Evolutionary conservation across 345 rosid genomes (phyloP).

Genomic region (Laguncularia racemosa): DNA sequence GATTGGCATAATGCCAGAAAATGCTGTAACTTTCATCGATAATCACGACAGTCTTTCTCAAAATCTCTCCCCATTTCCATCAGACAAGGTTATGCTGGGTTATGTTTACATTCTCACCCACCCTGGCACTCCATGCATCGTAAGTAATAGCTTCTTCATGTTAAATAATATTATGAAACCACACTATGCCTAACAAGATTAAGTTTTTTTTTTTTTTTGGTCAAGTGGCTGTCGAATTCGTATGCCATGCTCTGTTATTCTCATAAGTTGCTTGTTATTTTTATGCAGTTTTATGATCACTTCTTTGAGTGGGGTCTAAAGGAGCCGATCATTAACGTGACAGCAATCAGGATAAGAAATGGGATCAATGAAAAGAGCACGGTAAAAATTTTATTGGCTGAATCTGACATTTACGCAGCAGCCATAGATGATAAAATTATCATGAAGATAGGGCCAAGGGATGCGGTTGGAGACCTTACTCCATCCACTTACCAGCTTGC

Average conservation of each 20-base stretch:
- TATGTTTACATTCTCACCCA: constrained; percentile 85
- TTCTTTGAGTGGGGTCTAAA: constrained; percentile 61
- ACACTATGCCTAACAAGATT: not conserved
- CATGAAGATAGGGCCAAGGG: constrained; percentile 70
- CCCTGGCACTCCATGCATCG: constrained; percentile 72
- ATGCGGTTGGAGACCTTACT: constrained; percentile 56
- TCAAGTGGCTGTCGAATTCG: too few relatives aligned
- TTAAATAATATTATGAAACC: too few relatives aligned
- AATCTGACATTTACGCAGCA: constrained; percentile 59
- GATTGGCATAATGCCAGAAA: constrained; percentile 58
- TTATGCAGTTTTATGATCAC: constrained; percentile 69
- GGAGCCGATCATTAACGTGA: constrained; percentile 44
- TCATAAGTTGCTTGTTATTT: not conserved
- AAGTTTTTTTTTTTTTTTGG: not conserved
- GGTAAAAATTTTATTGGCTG: constrained; percentile 47
- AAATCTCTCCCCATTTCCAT: constrained; percentile 53
- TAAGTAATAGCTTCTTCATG: constrained; percentile 16
- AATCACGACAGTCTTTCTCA: constrained; percentile 77
- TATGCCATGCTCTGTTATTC: not conserved
- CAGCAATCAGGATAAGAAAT: constrained; percentile 29
- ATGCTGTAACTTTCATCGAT: constrained; percentile 78
- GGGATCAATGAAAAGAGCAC: constrained; percentile 43
- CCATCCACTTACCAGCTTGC: constrained; percentile 53
- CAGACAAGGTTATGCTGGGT: constrained; percentile 81
- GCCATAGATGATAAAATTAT: constrained; percentile 53